phyloP scores from a whole-genome alignment of 2,329 filamentous ascomycete genomes.

The Fusarium hainanense region DNA sequence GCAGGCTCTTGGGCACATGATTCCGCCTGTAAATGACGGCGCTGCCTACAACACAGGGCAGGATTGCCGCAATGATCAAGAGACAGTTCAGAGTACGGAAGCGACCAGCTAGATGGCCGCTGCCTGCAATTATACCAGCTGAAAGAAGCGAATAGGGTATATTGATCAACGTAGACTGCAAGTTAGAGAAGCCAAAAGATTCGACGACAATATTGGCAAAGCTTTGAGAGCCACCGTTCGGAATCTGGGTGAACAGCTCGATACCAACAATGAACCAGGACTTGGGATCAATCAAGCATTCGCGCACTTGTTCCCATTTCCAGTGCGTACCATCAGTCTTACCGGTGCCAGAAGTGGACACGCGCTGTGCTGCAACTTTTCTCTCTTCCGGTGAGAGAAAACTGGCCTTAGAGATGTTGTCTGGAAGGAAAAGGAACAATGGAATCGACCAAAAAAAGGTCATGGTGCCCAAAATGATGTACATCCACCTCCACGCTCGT shows the following conservation, averaged over 20 bases:
- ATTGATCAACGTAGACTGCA: constrained; percentile 67
- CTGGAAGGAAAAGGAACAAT: constrained; percentile 62
- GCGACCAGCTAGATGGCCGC: constrained; percentile 62
- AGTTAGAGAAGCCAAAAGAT: constrained; percentile 65
- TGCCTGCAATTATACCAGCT: constrained; percentile 59
- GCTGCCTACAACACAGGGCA: constrained; percentile 64
- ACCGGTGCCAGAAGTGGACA: constrained; percentile 63
- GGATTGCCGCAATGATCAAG: constrained; percentile 61
- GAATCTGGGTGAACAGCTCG: constrained; percentile 65
- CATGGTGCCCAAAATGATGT: constrained; percentile 62
- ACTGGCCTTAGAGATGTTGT: constrained; percentile 63
- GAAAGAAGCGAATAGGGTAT: constrained; percentile 68
- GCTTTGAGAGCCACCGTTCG: constrained; percentile 70
- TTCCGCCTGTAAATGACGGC: constrained; percentile 63
- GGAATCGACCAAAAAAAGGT: constrained; percentile 65
- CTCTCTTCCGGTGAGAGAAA: constrained; percentile 68
- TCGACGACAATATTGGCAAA: constrained; percentile 68
- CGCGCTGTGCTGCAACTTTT: constrained; percentile 58
- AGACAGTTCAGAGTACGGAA: constrained; percentile 64
- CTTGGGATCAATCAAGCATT: constrained; percentile 68
- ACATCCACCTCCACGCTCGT: constrained; percentile 68
- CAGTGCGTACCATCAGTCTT: constrained; percentile 60
- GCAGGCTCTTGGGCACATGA: constrained; percentile 54
- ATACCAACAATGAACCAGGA: constrained; percentile 69
- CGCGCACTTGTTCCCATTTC: constrained; percentile 62